Conservation (phyloP, 2,329 filamentous ascomycete genomes). For the Pseudogymnoascus sp. region DNA sequence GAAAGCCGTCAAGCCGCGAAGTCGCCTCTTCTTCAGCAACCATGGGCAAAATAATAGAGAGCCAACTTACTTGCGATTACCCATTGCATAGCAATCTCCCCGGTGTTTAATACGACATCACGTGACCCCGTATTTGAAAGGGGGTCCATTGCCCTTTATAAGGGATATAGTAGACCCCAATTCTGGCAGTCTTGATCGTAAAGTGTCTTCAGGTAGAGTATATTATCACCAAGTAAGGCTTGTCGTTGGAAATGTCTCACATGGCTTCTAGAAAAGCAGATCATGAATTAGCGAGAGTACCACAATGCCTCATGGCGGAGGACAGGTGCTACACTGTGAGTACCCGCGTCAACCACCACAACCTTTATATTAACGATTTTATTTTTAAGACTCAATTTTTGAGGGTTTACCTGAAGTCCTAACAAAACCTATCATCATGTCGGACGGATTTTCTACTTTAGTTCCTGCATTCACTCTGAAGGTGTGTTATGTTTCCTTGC, state of each 20-base stretch:
- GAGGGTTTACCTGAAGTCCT: not conserved
- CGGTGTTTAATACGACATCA: not conserved
- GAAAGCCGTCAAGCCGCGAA: not conserved
- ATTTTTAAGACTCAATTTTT: not conserved
- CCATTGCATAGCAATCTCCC: not conserved
- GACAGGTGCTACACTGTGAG: not conserved
- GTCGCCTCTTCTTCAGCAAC: not conserved
- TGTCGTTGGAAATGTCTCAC: slow-evolving; percentile 5
- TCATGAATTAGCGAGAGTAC: not conserved
- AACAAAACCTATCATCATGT: not conserved
- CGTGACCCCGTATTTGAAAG: not conserved
- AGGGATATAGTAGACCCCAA: not conserved
- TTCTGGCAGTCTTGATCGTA: not conserved
- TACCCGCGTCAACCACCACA: not conserved
- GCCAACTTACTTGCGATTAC: not conserved
- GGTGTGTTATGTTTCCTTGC: slow-evolving; percentile 19
- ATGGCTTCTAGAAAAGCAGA: not conserved
- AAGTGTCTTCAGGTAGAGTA: not conserved
- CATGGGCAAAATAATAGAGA: not conserved
- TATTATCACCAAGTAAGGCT: not conserved
- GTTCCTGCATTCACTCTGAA: slow-evolving; percentile 6
- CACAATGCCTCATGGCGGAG: not conserved
- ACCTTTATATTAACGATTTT: not conserved
- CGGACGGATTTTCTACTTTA: slow-evolving; percentile 2
- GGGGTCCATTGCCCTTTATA: not conserved